Evolutionary conservation across 2,329 filamentous ascomycete species (phyloP).

Genomic region (Fusarium marasasianum): DNA sequence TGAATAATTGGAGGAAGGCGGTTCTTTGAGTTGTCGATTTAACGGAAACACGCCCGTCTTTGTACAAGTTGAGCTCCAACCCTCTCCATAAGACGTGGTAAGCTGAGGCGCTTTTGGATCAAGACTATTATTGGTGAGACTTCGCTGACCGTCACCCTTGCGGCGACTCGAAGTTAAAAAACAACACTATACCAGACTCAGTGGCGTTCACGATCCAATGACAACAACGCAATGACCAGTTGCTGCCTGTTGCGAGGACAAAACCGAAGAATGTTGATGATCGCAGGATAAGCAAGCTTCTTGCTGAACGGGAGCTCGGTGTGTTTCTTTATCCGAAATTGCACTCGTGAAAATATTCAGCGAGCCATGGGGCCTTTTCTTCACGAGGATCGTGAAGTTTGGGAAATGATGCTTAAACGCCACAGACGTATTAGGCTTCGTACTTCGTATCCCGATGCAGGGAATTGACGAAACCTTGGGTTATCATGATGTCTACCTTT

Average conservation of each 20-base stretch:
- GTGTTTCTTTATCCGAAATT: background rate
- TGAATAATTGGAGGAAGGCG: background rate
- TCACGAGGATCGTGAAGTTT: background rate
- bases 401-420: background rate
- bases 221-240: background rate
- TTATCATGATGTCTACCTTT: too few species aligned
- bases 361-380: background rate
- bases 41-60: background rate
- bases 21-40: background rate
- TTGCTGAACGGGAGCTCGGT: background rate
- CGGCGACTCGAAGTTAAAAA: background rate
- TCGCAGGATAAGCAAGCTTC: background rate
- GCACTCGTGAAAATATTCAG: background rate
- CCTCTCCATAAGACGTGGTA: background rate
- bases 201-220: background rate
- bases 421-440: background rate
- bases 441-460: background rate
- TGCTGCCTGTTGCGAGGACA: background rate
- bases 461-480: rapidly evolving
- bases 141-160: too few species aligned
- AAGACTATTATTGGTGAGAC: background rate
- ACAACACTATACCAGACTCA: background rate
- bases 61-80: background rate
- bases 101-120: background rate
- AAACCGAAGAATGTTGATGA: background rate